Conservation (phyloP, 1,284 basidiomycete genomes). For the Trichosporon ovoides region DNA sequence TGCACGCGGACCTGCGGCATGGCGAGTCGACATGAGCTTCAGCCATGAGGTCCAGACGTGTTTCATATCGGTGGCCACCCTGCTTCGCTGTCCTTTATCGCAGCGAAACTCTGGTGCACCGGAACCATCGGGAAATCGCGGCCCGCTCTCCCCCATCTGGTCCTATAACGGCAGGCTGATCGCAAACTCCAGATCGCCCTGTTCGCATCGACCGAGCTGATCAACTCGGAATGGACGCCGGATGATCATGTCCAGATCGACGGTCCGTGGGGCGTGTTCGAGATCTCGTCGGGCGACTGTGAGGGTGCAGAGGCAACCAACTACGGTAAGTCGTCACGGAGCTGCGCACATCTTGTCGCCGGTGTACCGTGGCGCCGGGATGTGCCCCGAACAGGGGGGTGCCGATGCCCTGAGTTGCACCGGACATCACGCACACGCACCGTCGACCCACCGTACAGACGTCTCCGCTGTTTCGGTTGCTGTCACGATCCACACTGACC, state of each 20-base stretch:
- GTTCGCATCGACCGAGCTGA: constrained; percentile 32
- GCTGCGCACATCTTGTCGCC: background rate
- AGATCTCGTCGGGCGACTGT: constrained; percentile 38
- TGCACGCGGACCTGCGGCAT: background rate
- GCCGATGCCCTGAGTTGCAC: background rate
- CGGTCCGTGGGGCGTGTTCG: constrained; percentile 41
- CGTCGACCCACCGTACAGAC: background rate
- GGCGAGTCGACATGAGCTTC: background rate
- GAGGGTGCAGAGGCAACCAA: constrained; percentile 26
- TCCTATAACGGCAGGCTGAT: background rate
- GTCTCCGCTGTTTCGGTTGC: background rate
- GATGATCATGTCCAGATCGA: constrained; percentile 30
- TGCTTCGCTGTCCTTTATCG: background rate
- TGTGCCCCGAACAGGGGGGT: background rate
- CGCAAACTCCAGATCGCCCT: constrained; percentile 33
- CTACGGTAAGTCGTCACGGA: constrained; percentile 30
- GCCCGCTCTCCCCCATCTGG: background rate
- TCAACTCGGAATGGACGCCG: constrained; percentile 30
- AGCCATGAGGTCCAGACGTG: background rate
- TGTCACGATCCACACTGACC: constrained; percentile 6
- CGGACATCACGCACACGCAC: background rate
- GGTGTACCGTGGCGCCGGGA: background rate
- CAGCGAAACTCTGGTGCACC: background rate
- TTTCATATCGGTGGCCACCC: background rate
- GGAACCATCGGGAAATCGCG: background rate